phyloP scores from a whole-genome alignment of 768 basidiomycete species.

The Suillus luteus region DNA sequence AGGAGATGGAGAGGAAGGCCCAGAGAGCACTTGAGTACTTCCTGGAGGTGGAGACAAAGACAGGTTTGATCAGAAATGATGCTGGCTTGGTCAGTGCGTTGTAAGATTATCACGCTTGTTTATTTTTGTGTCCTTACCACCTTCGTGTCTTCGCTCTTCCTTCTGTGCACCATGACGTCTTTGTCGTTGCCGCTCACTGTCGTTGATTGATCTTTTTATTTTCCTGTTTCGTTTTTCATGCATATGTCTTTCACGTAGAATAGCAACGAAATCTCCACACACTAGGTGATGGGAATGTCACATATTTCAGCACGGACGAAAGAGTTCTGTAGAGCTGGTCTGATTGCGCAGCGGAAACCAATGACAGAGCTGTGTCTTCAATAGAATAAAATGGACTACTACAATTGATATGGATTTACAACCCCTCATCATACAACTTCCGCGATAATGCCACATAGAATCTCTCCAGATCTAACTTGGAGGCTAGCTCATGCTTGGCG shows the following conservation, averaged over 20 bases:
- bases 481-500: slow-evolving; percentile 52
- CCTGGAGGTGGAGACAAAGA: slow-evolving; percentile 47
- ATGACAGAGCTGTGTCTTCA: neutral
- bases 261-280: slow-evolving; percentile 6
- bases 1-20: slow-evolving; percentile 74
- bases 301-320: neutral
- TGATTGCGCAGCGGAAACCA: neutral
- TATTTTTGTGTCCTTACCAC: slow-evolving; percentile 1
- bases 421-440: slow-evolving; percentile 91
- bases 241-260: slow-evolving; percentile 10
- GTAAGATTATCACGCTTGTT: slow-evolving; percentile 14
- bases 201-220: slow-evolving; percentile 8
- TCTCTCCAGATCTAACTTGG: slow-evolving; percentile 78
- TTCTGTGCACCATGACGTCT: neutral
- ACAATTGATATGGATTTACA: slow-evolving; percentile 45
- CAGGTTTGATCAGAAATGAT: slow-evolving; percentile 39
- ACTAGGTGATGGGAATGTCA: slow-evolving; percentile 4
- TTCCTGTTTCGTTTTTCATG: slow-evolving; percentile 3
- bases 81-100: slow-evolving; percentile 22
- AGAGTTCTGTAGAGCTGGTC: neutral
- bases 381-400: slow-evolving; percentile 13
- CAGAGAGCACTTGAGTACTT: slow-evolving; percentile 75
- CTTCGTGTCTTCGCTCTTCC: neutral
- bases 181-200: slow-evolving; percentile 5
- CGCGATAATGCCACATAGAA: slow-evolving; percentile 89